Evolutionary conservation across 2,329 filamentous ascomycete species (phyloP).

Genomic region (Phyllosticta paracitricarpa): DNA sequence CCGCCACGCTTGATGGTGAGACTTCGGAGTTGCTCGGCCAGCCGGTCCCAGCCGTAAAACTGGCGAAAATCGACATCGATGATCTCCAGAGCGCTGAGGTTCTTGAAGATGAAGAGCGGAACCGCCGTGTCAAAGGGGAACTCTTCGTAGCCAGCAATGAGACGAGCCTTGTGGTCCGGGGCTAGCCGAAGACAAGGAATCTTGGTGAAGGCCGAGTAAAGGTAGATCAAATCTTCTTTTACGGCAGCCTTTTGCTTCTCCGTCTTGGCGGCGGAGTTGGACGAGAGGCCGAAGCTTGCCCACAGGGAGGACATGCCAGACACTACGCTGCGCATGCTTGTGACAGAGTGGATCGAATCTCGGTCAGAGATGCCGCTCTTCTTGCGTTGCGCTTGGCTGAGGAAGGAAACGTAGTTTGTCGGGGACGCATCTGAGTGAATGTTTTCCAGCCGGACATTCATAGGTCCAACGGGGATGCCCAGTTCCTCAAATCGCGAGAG

Average conservation of each 20-base stretch:
- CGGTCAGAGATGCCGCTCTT: constrained; percentile 72
- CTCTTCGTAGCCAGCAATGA: constrained; percentile 91
- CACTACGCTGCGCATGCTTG: constrained; percentile 94
- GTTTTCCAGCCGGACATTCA: constrained; percentile 93
- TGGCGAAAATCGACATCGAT: constrained; percentile 93
- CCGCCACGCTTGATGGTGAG: constrained; percentile 79
- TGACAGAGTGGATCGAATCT: constrained; percentile 89
- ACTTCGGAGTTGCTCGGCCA: constrained; percentile 85
- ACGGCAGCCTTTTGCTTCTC: constrained; percentile 83
- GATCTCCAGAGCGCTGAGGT: constrained; percentile 85
- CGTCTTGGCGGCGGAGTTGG: constrained; percentile 68
- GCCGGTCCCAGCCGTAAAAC: constrained; percentile 92
- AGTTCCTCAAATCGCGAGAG: constrained; percentile 92
- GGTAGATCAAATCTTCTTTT: constrained; percentile 82
- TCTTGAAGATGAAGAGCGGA: constrained; percentile 94
- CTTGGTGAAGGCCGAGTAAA: constrained; percentile 98
- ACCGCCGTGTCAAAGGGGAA: constrained; percentile 98
- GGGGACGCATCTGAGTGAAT: constrained; percentile 79
- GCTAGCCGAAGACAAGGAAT: constrained; percentile 84
- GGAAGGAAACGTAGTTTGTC: constrained; percentile 91
- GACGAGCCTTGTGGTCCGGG: constrained; percentile 82
- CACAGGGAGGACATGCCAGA: constrained; percentile 91
- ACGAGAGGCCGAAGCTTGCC: constrained; percentile 77
- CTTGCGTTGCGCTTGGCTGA: constrained; percentile 71
- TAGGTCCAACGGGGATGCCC: constrained; percentile 80